Conservation (phyloP, 768 basidiomycete genomes). For the Hygrophorus russula region DNA sequence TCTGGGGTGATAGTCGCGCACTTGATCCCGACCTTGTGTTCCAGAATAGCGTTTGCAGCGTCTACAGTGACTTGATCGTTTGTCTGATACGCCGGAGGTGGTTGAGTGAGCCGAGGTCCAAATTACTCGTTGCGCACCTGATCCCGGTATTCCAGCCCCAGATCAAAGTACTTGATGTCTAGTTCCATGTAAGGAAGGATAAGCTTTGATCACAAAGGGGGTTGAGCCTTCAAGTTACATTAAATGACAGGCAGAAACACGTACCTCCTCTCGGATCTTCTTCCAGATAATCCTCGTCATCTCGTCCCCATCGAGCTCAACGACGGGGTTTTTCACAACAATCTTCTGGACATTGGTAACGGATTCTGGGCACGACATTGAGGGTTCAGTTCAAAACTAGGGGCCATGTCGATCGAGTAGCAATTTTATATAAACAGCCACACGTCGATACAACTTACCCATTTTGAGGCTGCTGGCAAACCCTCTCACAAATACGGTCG, state of each 20-base stretch:
- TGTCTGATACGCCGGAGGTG: slow-evolving; percentile 38
- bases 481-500: neutral
- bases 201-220: slow-evolving; percentile 41
- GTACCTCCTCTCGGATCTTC: slow-evolving; percentile 89
- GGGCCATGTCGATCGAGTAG: neutral
- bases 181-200: slow-evolving; percentile 92
- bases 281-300: slow-evolving; percentile 99
- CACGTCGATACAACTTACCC: neutral
- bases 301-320: slow-evolving; percentile 95
- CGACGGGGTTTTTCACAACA: slow-evolving; percentile 76
- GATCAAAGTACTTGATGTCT: slow-evolving; percentile 97
- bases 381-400: neutral
- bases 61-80: slow-evolving; percentile 90
- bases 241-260: slow-evolving; percentile 12
- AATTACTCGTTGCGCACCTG: slow-evolving; percentile 32
- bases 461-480: neutral
- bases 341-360: slow-evolving; percentile 39
- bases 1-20: slow-evolving; percentile 99
- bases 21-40: slow-evolving; percentile 96
- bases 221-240: neutral
- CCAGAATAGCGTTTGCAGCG: slow-evolving; percentile 86
- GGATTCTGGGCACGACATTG: too few relatives aligned
- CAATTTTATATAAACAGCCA: neutral
- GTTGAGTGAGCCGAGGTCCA: neutral
- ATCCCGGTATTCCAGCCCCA: slow-evolving; percentile 92